Base-by-base conservation (phyloP, 352 stramenopile genomes). In the Globisporangium perplexum region DNA sequence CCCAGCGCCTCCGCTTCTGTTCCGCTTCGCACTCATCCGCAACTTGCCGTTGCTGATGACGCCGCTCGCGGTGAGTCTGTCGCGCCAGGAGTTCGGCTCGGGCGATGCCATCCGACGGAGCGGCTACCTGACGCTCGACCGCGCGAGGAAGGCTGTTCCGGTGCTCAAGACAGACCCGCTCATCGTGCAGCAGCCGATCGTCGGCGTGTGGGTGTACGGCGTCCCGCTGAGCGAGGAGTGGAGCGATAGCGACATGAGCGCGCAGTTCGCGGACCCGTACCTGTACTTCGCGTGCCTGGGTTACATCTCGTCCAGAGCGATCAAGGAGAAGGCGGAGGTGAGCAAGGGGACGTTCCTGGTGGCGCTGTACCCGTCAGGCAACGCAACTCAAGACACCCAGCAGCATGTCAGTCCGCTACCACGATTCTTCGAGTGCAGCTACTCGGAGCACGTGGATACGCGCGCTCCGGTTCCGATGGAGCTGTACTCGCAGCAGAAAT, bases 11-110 rank as follows among this genome's bases (percentile, higher is more conserved):
- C 55, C 63, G 12, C 56, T 83, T 18, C 45, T 66, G n/a, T 72
- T 90, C 17, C 63, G 77, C 36, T 80, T 88, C 30, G 63, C 58
- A 7, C 65, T 89, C 7, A 76, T 92, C 38, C 75, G 78, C 2
- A 90, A 75, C 42, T 64, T 92, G 11, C 81, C 81, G n/a, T 35
- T 88, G 30, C 66, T 90, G 12, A 88, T 90, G 78, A 92, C 81
- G 1, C 78, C 81, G 15, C 71, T 92, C 5, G 78, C 78, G 7
- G 66, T 57, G 22, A 86, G 69, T 54, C 55, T 92, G n/a, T 59
- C 74, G 36, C 74, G 69, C 6, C 71, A 70, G 23, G 76, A 90
- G 50, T 82, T 90, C 39, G 78, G 67, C 22, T 30, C 55, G 7
- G 41, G 60, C 12, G 61, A 59, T 0, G 41, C 58, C 11, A 66